Evolutionary conservation across 2,329 filamentous ascomycete genomes (phyloP), one percentile per base, ranked within the genome.

Genomic region (Aspergillus ustus): DNA sequence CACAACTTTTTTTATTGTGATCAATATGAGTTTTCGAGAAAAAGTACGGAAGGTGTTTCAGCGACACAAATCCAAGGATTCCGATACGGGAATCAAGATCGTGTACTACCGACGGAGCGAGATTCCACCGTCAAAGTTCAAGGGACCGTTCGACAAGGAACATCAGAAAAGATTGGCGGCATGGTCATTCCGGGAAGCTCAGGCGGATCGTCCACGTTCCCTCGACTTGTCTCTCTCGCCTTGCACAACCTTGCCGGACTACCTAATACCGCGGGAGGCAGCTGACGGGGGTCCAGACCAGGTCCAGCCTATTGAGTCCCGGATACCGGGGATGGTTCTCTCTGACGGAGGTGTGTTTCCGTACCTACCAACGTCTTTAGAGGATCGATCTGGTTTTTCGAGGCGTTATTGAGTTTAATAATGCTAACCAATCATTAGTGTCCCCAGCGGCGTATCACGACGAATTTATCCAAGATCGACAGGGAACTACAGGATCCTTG

Each of bases 51-150:
- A 69, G 61, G 76, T 76, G 34, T 75, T 79, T 64, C 72, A 75
- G 56, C 65, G 65, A 44, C 29, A 67, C 63, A 66, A 67, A 59
- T 53, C 64, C 56, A 67, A 69, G 40, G 69, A 67, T 28, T 57
- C 59, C 28, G 48, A 13, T 44, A 69, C 75, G 54, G 72, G 74
- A 40, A 78, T 78, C 50, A 79, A 80, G 62, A 74, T 82, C 61
- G 76, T 82, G 73, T 79, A 83, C 65, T 83, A 82, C 70, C 78
- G 78, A 60, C 78, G 79, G 20, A 68, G 77, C 66, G 81, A 83
- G 67, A 74, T 81, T 19, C 81, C 81, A 1, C 76, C 73, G 17
- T 81, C 81, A 34, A 83, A 83, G 60, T 83, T 83, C 64, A 75
- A 74, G 15, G 81, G 81, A 9, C 81, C 80, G 0, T 79, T 81